phyloP scores from a whole-genome alignment of 768 basidiomycete genomes.

The Auriscalpium microsporum region DNA sequence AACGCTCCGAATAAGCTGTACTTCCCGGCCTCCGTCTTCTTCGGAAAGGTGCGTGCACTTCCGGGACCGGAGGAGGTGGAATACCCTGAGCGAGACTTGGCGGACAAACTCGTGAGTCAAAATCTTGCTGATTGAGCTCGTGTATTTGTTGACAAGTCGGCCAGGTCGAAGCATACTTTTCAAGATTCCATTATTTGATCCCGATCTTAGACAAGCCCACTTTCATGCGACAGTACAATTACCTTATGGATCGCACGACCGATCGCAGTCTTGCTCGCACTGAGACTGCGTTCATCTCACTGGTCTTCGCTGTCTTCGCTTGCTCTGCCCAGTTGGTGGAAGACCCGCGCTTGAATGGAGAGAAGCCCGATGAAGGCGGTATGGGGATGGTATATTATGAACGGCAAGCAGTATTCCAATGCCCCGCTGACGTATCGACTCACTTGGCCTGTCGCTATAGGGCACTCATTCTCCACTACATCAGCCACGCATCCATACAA shows the following conservation, averaged over 20 bases:
- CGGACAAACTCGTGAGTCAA: slow-evolving; percentile 70
- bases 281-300: slow-evolving; percentile 70
- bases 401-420: slow-evolving; percentile 42
- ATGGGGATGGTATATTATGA: slow-evolving; percentile 90
- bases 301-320: slow-evolving; percentile 87
- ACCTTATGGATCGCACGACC: slow-evolving; percentile 62
- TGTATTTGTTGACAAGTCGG: slow-evolving; percentile 19
- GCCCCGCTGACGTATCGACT: not conserved
- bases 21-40: slow-evolving; percentile 82
- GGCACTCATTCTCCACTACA: slow-evolving; percentile 85
- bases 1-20: slow-evolving; percentile 78
- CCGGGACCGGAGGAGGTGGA: slow-evolving; percentile 82
- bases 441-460: slow-evolving; percentile 28
- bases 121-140: not conserved
- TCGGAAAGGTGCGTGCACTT: slow-evolving; percentile 76
- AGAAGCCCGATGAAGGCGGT: slow-evolving; percentile 64
- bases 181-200: slow-evolving; percentile 80
- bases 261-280: slow-evolving; percentile 45
- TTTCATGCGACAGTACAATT: slow-evolving; percentile 64
- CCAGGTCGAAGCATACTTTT: slow-evolving; percentile 82
- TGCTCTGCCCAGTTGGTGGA: slow-evolving; percentile 74
- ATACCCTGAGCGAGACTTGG: slow-evolving; percentile 76
- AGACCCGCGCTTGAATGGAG: slow-evolving; percentile 57
- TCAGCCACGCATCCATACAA: slow-evolving; percentile 81
- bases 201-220: slow-evolving; percentile 82